These are phyloP conservation scores for Isatis tinctoria DNA, from an alignment of 345 rosid genomes.

Conservation along the genomic window DNA sequence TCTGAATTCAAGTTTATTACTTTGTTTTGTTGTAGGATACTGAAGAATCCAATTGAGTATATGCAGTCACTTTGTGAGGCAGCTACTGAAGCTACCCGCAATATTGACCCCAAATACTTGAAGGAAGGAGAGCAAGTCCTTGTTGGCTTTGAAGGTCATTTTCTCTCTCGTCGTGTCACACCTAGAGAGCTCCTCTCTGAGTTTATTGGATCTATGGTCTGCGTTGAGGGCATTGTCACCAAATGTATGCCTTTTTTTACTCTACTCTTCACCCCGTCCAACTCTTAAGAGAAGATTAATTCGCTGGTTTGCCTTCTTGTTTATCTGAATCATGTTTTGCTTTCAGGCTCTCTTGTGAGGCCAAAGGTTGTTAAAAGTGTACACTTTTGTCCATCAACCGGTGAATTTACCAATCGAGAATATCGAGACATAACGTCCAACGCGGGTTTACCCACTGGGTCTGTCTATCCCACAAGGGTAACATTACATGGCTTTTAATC, in stretches of 20 bases:
- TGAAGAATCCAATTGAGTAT: slow-evolving; percentile 75
- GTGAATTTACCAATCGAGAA: slow-evolving; percentile 68
- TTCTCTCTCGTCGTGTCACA: slow-evolving; percentile 88
- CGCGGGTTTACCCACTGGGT: slow-evolving; percentile 90
- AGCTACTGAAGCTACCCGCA: slow-evolving; percentile 70
- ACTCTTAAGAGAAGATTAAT: background rate
- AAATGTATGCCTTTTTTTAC: slow-evolving; percentile 52
- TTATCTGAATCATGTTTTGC: background rate
- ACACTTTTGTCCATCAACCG: slow-evolving; percentile 85
- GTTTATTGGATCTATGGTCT: slow-evolving; percentile 93
- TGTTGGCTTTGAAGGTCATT: slow-evolving; percentile 94
- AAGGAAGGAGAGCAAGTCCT: slow-evolving; percentile 82
- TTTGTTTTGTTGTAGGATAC: slow-evolving; percentile 46
- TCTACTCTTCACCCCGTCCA: background rate
- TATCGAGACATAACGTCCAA: slow-evolving; percentile 90
- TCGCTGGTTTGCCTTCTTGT: background rate
- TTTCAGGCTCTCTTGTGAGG: slow-evolving; percentile 92
- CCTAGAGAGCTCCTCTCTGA: slow-evolving; percentile 95
- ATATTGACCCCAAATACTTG: slow-evolving; percentile 64
- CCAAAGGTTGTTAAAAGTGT: slow-evolving; percentile 98
- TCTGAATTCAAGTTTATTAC: background rate
- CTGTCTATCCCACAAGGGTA: slow-evolving; percentile 99
- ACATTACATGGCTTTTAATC: background rate
- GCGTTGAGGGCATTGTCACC: slow-evolving; percentile 92
- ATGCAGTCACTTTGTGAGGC: slow-evolving; percentile 94